phyloP scores from a whole-genome alignment of 2,329 filamentous ascomycete species.

The Dothidotthia symphoricarpi region DNA sequence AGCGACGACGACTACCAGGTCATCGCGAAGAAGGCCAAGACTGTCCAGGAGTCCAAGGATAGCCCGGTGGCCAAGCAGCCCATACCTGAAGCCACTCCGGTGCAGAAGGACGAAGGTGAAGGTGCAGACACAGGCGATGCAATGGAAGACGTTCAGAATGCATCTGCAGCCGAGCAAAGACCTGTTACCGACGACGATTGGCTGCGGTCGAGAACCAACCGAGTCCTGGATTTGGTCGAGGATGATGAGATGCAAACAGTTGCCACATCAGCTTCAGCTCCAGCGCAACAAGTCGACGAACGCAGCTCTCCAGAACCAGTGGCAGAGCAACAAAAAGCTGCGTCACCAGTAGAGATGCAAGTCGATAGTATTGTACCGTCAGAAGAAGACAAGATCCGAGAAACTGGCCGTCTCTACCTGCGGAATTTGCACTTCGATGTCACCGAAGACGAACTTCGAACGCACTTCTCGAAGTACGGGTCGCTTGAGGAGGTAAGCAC shows the following conservation, averaged over 20 bases:
- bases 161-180: conserved; percentile 30
- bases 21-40: conserved; percentile 51
- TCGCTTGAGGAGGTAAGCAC: conserved; percentile 79
- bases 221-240: conserved; percentile 79
- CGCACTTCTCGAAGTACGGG: conserved; percentile 71
- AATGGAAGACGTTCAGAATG: conserved; percentile 16
- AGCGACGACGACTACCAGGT: conserved; percentile 76
- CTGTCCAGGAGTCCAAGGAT: conserved; percentile 5
- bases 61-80: conserved; percentile 7
- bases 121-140: conserved; percentile 15
- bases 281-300: conserved; percentile 10
- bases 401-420: conserved; percentile 78
- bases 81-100: background rate
- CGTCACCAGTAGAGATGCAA: conserved; percentile 26
- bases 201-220: conserved; percentile 84
- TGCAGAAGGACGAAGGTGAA: background rate
- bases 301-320: conserved; percentile 7
- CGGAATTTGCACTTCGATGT: conserved; percentile 83
- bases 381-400: conserved; percentile 62
- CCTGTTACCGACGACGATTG: conserved; percentile 79
- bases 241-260: conserved; percentile 56
- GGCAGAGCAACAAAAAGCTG: conserved; percentile 9
- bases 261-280: conserved; percentile 5
- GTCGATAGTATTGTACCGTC: conserved; percentile 41
- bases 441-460: conserved; percentile 72